Conservation (phyloP, 768 basidiomycete species). For the Leccinum obscurum region DNA sequence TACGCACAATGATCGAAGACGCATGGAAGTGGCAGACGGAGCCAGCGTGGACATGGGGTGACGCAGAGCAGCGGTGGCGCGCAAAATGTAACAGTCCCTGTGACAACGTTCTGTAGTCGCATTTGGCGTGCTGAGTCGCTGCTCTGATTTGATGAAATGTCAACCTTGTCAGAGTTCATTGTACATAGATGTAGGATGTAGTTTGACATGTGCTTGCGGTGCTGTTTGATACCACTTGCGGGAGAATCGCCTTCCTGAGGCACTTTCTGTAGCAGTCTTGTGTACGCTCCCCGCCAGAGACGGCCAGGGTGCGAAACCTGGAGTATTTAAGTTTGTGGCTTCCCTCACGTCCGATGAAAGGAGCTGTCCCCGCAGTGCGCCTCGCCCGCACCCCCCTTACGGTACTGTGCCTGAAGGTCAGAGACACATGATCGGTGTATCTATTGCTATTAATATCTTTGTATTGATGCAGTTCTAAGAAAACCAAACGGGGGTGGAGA, state of each 20-base stretch:
- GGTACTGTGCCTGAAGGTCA: constrained; percentile 62
- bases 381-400: too few relatives aligned
- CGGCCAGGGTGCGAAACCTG: too few relatives aligned
- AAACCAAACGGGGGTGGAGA: constrained; percentile 82
- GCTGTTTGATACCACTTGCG: too few relatives aligned
- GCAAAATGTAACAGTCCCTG: background rate
- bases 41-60: background rate
- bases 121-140: background rate
- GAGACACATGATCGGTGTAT: background rate
- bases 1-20: background rate
- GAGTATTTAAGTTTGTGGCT: too few relatives aligned
- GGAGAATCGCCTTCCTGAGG: too few relatives aligned
- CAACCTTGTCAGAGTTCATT: background rate
- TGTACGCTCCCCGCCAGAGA: too few relatives aligned
- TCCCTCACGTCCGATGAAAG: too few relatives aligned
- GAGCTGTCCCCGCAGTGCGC: too few relatives aligned
- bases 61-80: background rate
- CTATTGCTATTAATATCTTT: background rate
- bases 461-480: constrained; percentile 35
- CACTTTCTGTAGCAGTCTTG: too few relatives aligned
- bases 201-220: too few relatives aligned
- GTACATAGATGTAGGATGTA: background rate
- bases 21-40: background rate
- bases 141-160: background rate
- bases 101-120: background rate